Evolutionary conservation across 257 asterid species (phyloP).

Genomic region (Solanum appendiculatum): DNA sequence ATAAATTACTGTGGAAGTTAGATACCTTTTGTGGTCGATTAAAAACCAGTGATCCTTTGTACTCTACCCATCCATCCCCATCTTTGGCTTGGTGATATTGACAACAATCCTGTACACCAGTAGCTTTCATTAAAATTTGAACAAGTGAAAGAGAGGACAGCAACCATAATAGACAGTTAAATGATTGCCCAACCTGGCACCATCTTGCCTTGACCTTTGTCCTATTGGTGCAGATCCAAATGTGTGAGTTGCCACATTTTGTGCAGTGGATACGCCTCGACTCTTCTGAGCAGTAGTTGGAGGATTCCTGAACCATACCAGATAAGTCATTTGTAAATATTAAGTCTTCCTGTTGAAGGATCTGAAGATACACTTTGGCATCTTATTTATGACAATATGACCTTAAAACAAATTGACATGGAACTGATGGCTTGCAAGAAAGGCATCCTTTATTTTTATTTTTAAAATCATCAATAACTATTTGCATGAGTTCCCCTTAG

Average conservation of each 20-base stretch:
- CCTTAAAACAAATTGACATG: background rate
- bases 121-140: constrained; percentile 3
- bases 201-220: constrained; percentile 93
- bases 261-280: constrained; percentile 98
- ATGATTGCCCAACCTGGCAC: constrained; percentile 72
- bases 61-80: constrained; percentile 99
- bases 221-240: constrained; percentile 94
- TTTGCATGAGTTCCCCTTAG: background rate
- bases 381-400: background rate
- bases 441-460: background rate
- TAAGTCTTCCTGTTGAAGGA: background rate
- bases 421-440: background rate
- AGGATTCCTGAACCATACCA: constrained; percentile 42
- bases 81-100: constrained; percentile 98
- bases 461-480: background rate
- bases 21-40: constrained; percentile 67
- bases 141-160: background rate
- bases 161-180: background rate
- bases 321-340: background rate
- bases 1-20: background rate
- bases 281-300: constrained; percentile 80
- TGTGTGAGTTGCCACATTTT: constrained; percentile 87
- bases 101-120: constrained; percentile 72
- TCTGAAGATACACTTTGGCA: background rate
- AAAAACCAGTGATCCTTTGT: constrained; percentile 78